phyloP scores from a whole-genome alignment of 2,329 filamentous ascomycete species.

The Cryphonectria japonica region DNA sequence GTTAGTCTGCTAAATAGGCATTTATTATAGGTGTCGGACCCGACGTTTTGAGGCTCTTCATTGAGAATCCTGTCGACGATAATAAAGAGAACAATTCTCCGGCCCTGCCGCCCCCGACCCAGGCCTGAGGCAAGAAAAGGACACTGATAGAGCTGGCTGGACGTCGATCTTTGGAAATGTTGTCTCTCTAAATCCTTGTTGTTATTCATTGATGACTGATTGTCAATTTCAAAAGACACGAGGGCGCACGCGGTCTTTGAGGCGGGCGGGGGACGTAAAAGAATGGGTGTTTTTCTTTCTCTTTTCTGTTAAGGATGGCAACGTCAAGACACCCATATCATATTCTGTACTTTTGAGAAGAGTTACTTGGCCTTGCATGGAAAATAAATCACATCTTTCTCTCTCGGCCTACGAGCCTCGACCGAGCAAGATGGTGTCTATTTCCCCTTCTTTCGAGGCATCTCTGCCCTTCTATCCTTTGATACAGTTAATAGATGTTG shows the following conservation, averaged over 20 bases:
- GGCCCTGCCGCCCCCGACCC: no score
- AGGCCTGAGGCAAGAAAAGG: background rate
- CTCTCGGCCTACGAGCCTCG: no score
- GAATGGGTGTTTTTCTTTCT: no score
- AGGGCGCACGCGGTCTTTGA: no score
- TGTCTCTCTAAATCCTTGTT: background rate
- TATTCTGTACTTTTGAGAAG: background rate
- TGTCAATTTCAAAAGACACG: no score
- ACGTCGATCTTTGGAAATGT: background rate
- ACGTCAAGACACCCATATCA: no score
- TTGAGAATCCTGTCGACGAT: background rate
- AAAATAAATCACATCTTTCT: no score
- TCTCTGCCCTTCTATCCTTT: background rate
- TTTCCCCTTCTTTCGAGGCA: background rate
- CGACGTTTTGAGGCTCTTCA: background rate
- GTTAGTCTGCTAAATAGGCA: background rate
- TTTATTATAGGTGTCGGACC: background rate
- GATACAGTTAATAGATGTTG: background rate
- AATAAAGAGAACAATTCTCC: background rate
- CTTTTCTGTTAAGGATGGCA: no score
- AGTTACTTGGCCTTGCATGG: no score
- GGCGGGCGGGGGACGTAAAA: no score
- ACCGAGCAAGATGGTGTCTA: background rate
- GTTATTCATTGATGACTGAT: no score
- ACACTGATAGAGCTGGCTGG: background rate